These are phyloP conservation scores for Grosmannia serpens DNA, from an alignment of 2,329 filamentous ascomycete species.

Conservation along the genomic window DNA sequence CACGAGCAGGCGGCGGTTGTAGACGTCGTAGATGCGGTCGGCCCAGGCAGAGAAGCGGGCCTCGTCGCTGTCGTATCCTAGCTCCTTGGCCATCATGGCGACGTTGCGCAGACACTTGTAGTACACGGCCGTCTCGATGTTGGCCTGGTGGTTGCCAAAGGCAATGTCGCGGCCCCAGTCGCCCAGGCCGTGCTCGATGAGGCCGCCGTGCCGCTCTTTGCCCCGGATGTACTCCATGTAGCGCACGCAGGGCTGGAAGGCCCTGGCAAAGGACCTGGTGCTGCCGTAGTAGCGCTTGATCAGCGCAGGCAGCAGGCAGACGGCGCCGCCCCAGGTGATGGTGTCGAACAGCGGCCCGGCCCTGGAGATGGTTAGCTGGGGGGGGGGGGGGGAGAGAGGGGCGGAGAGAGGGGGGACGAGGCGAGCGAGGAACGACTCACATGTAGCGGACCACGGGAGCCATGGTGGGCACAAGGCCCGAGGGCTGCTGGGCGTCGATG, in stretches of 20 bases:
- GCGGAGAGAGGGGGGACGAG: background rate
- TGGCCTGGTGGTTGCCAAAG: background rate
- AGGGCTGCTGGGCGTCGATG: background rate
- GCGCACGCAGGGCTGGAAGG: background rate
- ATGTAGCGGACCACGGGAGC: background rate
- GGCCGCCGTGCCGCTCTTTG: background rate
- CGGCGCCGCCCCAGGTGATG: background rate
- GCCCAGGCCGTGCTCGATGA: background rate
- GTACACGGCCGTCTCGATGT: background rate
- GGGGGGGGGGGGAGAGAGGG: background rate
- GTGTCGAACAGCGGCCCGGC: background rate
- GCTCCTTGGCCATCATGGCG: background rate
- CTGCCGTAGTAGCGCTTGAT: background rate
- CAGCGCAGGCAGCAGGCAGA: background rate
- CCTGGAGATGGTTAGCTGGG: background rate
- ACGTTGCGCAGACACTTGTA: background rate
- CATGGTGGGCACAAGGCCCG: background rate
- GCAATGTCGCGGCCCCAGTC: background rate
- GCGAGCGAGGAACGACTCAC: background rate
- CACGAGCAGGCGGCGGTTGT: background rate
- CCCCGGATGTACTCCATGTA: background rate
- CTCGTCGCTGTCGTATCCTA: background rate
- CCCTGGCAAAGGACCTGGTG: background rate
- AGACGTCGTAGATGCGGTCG: background rate
- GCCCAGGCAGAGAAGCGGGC: background rate